Conservation (phyloP, 2,329 filamentous ascomycete genomes). For the Aspergillus bombycis region DNA sequence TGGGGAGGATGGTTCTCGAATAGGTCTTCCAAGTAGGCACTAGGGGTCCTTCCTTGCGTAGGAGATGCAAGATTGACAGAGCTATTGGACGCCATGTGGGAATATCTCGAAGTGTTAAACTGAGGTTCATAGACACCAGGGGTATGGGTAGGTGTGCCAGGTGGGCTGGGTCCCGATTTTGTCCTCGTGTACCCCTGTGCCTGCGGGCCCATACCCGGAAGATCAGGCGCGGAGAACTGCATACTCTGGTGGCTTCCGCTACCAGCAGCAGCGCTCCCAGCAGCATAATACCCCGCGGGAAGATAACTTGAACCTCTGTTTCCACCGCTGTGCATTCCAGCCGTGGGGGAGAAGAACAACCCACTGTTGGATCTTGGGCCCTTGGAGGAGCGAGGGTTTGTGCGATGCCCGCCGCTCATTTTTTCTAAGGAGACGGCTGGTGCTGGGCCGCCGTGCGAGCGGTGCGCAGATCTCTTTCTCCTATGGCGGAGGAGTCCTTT, state of each 20-base stretch:
- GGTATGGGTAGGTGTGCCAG: conserved; percentile 64
- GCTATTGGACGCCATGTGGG: conserved; percentile 53
- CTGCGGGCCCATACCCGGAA: conserved; percentile 65
- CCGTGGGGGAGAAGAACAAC: conserved; percentile 95
- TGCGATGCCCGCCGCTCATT: conserved; percentile 39
- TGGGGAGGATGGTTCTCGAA: conserved; percentile 69
- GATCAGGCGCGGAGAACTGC: conserved; percentile 57
- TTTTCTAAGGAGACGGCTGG: conserved; percentile 60
- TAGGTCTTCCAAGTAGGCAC: conserved; percentile 86
- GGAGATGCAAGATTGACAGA: conserved; percentile 67
- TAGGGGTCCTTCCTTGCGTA: conserved; percentile 74
- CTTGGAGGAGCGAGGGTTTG: conserved; percentile 32
- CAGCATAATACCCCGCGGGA: conserved; percentile 88
- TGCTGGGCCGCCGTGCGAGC: conserved; percentile 23
- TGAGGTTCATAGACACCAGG: conserved; percentile 42
- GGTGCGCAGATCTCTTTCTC: conserved; percentile 39
- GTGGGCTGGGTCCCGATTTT: conserved; percentile 59
- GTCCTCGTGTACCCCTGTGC: conserved; percentile 56
- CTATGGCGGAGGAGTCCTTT: conserved; percentile 64
- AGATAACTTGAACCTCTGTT: conserved; percentile 77
- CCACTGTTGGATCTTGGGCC: conserved; percentile 64
- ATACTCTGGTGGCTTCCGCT: conserved; percentile 35
- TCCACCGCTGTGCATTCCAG: conserved; percentile 56
- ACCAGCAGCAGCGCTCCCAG: conserved; percentile 59
- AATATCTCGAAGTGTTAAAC: conserved; percentile 29